Evolutionary conservation across 129 eudicot genomes (phyloP).

Genomic region (Flaveria brownii): DNA sequence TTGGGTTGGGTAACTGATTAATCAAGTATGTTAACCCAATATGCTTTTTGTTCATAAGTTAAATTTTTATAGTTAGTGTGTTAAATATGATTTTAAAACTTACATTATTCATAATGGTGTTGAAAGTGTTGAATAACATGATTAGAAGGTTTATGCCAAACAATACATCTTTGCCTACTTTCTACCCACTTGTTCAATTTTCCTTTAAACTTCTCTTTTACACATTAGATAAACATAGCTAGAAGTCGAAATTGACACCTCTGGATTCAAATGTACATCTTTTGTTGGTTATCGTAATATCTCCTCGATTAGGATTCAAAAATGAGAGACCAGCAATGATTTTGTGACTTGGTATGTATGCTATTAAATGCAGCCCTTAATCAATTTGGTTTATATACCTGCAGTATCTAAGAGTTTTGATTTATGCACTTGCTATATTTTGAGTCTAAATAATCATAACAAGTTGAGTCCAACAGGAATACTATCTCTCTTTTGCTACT

Average conservation of each 20-base stretch:
- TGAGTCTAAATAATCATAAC: slow-evolving; percentile 3
- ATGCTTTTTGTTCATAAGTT: background rate
- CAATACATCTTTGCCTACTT: background rate
- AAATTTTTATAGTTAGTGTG: background rate
- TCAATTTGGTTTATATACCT: background rate
- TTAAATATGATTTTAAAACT: background rate
- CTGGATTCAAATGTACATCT: background rate
- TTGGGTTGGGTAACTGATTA: background rate
- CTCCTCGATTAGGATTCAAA: too few relatives aligned
- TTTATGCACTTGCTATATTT: background rate
- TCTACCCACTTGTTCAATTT: background rate
- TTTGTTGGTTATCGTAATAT: background rate
- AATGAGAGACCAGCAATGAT: too few relatives aligned
- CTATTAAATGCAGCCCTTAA: background rate
- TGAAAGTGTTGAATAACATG: background rate
- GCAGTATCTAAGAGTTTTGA: background rate
- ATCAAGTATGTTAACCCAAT: background rate
- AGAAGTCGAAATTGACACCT: background rate
- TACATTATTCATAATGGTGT: background rate
- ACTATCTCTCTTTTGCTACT: slow-evolving; percentile 24
- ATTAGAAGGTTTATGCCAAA: background rate
- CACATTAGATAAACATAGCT: background rate
- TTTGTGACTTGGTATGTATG: too few relatives aligned
- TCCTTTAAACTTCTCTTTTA: background rate
- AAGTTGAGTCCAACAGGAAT: slow-evolving; percentile 24